A percentile compares a stretch with the other conserved stretches of the same genome.
These are phyloP conservation scores for Cryphonectria carpinicola DNA, from an alignment of 2,329 filamentous ascomycete genomes.

Conservation along the genomic window DNA sequence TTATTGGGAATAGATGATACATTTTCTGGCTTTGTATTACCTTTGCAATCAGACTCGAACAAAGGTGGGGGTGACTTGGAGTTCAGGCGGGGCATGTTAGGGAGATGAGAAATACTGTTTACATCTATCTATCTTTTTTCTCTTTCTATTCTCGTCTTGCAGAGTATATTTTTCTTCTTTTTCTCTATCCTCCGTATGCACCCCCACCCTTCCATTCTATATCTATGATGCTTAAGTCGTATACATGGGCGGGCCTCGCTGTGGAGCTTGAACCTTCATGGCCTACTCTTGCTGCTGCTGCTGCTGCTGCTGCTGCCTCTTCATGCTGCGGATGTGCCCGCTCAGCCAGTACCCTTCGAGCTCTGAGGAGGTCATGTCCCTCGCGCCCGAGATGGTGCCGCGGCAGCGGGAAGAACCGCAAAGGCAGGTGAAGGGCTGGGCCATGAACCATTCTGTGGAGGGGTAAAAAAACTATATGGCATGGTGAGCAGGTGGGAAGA, in stretches of 20 bases:
- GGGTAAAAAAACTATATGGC: slow-evolving; percentile 69
- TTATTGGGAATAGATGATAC: not conserved
- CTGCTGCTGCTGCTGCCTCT: slow-evolving; percentile 46
- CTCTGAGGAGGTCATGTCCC: slow-evolving; percentile 57
- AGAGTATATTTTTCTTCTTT: not conserved
- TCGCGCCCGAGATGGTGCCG: slow-evolving; percentile 66
- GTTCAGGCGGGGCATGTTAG: not conserved
- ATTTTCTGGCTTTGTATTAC: slow-evolving; percentile 7
- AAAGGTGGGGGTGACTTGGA: not conserved
- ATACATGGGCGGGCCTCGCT: not conserved
- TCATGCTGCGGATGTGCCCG: slow-evolving; percentile 60
- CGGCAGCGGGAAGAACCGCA: slow-evolving; percentile 62
- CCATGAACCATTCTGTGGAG: slow-evolving; percentile 76
- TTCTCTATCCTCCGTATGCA: not conserved
- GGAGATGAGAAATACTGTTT: not conserved
- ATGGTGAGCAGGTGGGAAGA: not conserved
- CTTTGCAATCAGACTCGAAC: not conserved
- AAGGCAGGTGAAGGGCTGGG: slow-evolving; percentile 69
- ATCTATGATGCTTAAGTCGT: not conserved
- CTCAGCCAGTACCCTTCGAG: slow-evolving; percentile 66
- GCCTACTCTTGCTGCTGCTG: slow-evolving; percentile 26
- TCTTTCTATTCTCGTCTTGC: not conserved
- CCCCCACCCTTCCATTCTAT: too few species aligned
- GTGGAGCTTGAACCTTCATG: not conserved
- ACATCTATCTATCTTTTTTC: not conserved